A percentile compares a stretch with the other conserved stretches of the same genome.
Conservation (phyloP, 1,139 yeast genomes). For the Blastobotrys indianensis region DNA sequence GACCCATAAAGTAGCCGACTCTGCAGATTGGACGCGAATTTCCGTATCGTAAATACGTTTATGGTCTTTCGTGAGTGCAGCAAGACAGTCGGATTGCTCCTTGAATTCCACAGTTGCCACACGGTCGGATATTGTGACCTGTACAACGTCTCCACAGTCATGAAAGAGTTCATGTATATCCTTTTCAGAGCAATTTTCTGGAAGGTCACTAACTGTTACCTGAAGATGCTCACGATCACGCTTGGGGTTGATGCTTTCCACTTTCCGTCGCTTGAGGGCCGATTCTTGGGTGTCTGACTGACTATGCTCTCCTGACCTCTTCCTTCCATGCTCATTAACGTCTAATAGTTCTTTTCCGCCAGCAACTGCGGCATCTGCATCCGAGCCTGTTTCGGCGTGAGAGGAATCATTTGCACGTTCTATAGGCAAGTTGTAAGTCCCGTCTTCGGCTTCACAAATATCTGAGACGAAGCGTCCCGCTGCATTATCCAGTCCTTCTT, state of each 20-base stretch:
- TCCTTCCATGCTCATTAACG: too few species aligned
- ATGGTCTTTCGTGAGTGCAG: constrained; percentile 56
- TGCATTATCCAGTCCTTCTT: too few species aligned
- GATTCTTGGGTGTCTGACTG: constrained; percentile 3
- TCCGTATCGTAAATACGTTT: constrained; percentile 43
- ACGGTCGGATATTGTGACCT: constrained; percentile 25
- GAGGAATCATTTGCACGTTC: too few species aligned
- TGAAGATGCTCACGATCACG: constrained; percentile 56
- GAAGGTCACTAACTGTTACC: constrained; percentile 43
- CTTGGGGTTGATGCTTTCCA: constrained; percentile 1
- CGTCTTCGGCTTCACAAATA: too few species aligned
- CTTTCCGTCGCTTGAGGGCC: not conserved
- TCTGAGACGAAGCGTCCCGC: too few species aligned
- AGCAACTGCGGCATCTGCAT: too few species aligned
- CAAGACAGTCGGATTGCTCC: constrained; percentile 43
- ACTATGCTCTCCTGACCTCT: constrained; percentile 17
- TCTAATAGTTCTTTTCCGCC: too few species aligned
- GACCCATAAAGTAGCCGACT: constrained; percentile 52
- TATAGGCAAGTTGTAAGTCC: too few species aligned
- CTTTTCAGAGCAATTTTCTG: constrained; percentile 31
- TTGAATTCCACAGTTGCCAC: constrained; percentile 46
- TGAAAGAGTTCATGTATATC: constrained; percentile 43
- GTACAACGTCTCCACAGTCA: constrained; percentile 55
- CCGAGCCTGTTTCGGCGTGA: too few species aligned
- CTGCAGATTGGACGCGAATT: constrained; percentile 44